These are phyloP conservation scores for Colletotrichum coccodes DNA, from an alignment of 2,329 filamentous ascomycete species.

Conservation along the genomic window DNA sequence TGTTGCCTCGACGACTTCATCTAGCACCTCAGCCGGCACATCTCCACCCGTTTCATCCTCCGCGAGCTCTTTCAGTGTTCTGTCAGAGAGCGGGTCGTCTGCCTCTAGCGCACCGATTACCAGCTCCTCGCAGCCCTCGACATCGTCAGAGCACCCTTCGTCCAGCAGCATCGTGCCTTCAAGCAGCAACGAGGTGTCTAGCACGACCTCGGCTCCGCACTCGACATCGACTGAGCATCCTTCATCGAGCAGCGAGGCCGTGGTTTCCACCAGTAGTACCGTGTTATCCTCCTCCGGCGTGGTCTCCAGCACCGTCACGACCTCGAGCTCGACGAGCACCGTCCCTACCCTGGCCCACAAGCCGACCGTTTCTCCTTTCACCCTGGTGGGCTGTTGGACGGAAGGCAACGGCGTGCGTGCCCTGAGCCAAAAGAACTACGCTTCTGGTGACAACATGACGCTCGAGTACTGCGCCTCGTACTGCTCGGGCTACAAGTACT, in stretches of 20 bases:
- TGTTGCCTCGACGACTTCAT: constrained; percentile 3
- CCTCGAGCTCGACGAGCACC: constrained; percentile 28
- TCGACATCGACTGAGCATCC: too few species aligned
- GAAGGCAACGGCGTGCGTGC: constrained; percentile 48
- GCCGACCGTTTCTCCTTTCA: constrained; percentile 43
- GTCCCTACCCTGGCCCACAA: constrained; percentile 37
- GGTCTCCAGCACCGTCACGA: constrained; percentile 3
- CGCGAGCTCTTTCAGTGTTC: background rate
- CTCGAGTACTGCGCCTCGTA: constrained; percentile 45
- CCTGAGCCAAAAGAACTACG: constrained; percentile 41
- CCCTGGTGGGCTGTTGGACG: constrained; percentile 52
- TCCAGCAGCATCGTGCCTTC: constrained; percentile 22
- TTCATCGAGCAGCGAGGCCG: background rate
- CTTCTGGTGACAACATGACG: constrained; percentile 42
- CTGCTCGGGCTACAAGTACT: constrained; percentile 51
- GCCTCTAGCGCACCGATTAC: constrained; percentile 28
- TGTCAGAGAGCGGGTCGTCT: background rate
- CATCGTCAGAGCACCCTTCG: background rate
- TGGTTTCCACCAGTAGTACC: background rate
- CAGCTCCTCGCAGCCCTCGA: background rate
- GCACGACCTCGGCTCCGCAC: constrained; percentile 9
- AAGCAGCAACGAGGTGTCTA: background rate
- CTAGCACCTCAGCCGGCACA: background rate
- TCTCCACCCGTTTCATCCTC: background rate
- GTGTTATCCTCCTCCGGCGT: constrained; percentile 10